phyloP scores from a whole-genome alignment of 192 early-diverging fungal genomes.

The Coemansia guatemalensis region DNA sequence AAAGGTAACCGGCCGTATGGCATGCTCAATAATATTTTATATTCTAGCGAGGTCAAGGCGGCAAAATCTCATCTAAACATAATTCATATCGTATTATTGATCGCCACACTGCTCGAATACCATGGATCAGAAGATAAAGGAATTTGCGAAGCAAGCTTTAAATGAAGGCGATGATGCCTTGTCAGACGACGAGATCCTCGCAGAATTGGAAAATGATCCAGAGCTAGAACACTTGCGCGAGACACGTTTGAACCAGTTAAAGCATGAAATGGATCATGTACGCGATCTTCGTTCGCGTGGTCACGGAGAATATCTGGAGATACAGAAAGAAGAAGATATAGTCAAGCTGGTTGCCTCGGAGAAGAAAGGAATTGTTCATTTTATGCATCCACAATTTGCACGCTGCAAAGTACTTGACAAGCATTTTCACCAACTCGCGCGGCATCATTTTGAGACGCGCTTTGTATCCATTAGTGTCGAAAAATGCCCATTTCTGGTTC shows the following conservation, averaged over 20 bases:
- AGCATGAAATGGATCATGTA: slow-evolving; percentile 68
- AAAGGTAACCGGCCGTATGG: too few species aligned
- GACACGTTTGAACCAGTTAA: slow-evolving; percentile 78
- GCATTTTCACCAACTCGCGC: slow-evolving; percentile 82
- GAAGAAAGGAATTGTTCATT: slow-evolving; percentile 75
- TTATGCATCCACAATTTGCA: slow-evolving; percentile 90
- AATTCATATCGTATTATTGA: too few species aligned
- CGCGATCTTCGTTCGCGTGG: slow-evolving; percentile 62
- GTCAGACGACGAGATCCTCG: slow-evolving; percentile 77
- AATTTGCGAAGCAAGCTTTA: slow-evolving; percentile 32
- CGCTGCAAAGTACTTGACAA: slow-evolving; percentile 91
- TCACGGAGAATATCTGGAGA: slow-evolving; percentile 76
- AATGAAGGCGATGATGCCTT: slow-evolving; percentile 58
- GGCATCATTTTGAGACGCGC: slow-evolving; percentile 78
- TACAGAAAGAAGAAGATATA: slow-evolving; percentile 79
- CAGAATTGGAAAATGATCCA: slow-evolving; percentile 83
- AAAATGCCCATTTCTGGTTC: slow-evolving; percentile 87
- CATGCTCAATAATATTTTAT: too few species aligned
- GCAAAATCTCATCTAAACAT: too few species aligned
- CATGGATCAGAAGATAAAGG: slow-evolving; percentile 47
- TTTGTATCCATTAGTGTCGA: slow-evolving; percentile 90
- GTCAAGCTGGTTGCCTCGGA: slow-evolving; percentile 75
- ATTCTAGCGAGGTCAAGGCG: too few species aligned
- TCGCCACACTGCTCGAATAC: too few species aligned
- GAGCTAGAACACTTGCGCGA: slow-evolving; percentile 75